A percentile compares a stretch with the other conserved stretches of the same genome.
Conservation (phyloP, 495 filamentous ascomycete species). For the Clohesyomyces aquaticus region DNA sequence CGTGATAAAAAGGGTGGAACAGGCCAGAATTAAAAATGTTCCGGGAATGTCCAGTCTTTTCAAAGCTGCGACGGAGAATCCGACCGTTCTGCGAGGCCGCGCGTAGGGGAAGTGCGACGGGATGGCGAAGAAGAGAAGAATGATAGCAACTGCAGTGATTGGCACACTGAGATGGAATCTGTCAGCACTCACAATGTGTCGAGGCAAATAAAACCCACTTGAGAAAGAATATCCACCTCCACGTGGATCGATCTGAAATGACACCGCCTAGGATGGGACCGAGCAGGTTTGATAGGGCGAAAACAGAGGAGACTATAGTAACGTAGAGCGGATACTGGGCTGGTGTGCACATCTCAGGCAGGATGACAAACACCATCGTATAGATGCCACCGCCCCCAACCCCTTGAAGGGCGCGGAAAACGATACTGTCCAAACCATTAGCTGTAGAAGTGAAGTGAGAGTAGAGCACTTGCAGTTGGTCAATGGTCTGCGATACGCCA, state of each 20-base stretch:
- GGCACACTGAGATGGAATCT: constrained; percentile 7
- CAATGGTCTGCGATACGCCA: constrained; percentile 35
- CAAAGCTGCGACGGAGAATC: background rate
- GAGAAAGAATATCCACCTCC: constrained; percentile 48
- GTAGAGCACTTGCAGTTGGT: constrained; percentile 44
- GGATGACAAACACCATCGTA: constrained; percentile 58
- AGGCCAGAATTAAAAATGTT: constrained; percentile 10
- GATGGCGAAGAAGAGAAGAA: background rate
- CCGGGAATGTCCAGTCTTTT: constrained; percentile 26
- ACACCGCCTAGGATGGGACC: constrained; percentile 56
- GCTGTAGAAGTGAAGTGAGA: background rate
- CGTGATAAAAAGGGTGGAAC: constrained; percentile 25
- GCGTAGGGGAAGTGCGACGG: background rate
- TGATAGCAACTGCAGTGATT: background rate
- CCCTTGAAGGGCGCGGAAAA: constrained; percentile 22
- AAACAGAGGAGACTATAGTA: constrained; percentile 41
- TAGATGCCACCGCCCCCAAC: constrained; percentile 17
- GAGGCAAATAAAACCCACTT: constrained; percentile 18
- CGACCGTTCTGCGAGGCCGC: background rate
- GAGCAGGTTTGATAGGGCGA: constrained; percentile 48
- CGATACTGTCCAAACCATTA: constrained; percentile 11
- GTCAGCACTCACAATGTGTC: background rate
- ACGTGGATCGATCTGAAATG: constrained; percentile 47
- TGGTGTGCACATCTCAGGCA: constrained; percentile 54
- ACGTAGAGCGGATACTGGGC: constrained; percentile 47